Percentiles rank a stretch among this genome's conserved stretches.
Conservation (phyloP, 306 rosid genomes). For the Cucumis hystrix region DNA sequence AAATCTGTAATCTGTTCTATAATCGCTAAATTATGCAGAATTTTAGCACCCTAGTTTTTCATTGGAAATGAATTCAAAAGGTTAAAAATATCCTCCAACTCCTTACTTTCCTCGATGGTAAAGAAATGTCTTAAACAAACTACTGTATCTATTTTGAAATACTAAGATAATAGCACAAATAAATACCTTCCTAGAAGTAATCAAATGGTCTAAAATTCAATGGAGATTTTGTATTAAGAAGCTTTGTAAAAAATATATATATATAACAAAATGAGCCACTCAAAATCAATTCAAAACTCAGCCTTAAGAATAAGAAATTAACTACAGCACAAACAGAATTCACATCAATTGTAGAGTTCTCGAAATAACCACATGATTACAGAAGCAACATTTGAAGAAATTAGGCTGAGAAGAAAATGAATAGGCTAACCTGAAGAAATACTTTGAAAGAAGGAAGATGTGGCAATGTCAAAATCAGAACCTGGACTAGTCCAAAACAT, state of each 20-base stretch:
- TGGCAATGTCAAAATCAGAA: conserved; percentile 13
- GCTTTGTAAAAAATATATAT: not conserved
- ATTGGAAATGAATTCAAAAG: not conserved
- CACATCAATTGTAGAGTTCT: not conserved
- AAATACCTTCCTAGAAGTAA: not conserved
- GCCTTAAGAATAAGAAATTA: not conserved
- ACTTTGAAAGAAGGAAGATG: conserved; percentile 7
- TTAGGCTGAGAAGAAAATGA: not conserved
- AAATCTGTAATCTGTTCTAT: not conserved
- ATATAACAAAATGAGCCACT: not conserved
- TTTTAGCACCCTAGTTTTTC: not conserved
- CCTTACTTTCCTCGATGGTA: no score
- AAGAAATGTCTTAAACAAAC: no score
- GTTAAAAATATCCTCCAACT: not conserved
- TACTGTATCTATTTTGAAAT: no score
- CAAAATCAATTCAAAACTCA: not conserved
- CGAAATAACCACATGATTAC: not conserved
- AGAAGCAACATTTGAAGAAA: not conserved
- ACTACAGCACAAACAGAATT: not conserved
- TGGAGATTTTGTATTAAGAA: not conserved
- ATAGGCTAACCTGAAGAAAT: not conserved
- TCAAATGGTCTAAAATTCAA: not conserved
- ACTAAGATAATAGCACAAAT: not conserved
- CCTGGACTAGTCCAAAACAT: conserved; percentile 9
- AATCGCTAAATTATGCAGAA: no score